These are phyloP conservation scores for Fusarium euwallaceae DNA, from an alignment of 2,329 filamentous ascomycete species.

Conservation along the genomic window DNA sequence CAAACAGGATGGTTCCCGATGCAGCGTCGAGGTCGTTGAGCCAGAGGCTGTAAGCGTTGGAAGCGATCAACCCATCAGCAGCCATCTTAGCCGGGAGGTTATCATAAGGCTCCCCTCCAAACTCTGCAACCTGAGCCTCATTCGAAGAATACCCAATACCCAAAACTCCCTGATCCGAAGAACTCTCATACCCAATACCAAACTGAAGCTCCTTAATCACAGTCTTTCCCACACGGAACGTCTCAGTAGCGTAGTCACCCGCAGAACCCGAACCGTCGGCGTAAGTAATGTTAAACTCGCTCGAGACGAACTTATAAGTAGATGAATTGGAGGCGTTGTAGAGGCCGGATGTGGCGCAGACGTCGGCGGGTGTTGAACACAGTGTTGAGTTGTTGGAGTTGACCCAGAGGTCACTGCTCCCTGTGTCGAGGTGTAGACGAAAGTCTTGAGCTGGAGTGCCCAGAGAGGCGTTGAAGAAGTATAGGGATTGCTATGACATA, in stretches of 20 bases:
- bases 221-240: conserved; percentile 69
- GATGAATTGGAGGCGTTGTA: conserved; percentile 80
- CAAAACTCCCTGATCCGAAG: conserved; percentile 78
- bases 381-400: conserved; percentile 74
- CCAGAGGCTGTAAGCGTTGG: conserved; percentile 81
- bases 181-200: conserved; percentile 76
- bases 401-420: conserved; percentile 78
- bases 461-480: conserved; percentile 73
- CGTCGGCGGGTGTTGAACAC: conserved; percentile 63
- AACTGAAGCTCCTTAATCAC: conserved; percentile 74
- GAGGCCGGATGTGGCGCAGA: conserved; percentile 73
- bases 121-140: conserved; percentile 78
- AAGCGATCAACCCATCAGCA: conserved; percentile 70
- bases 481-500: conserved; percentile 67
- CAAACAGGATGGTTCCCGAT: conserved; percentile 79
- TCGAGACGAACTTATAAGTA: conserved; percentile 79
- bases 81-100: conserved; percentile 78
- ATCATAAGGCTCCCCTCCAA: conserved; percentile 67
- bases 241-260: conserved; percentile 87
- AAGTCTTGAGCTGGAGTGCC: conserved; percentile 72
- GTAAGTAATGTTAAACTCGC: conserved; percentile 89
- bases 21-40: conserved; percentile 77
- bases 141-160: conserved; percentile 87
- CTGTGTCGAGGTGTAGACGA: conserved; percentile 74
- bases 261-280: conserved; percentile 82